Evolutionary conservation across 208 protist species (phyloP), one percentile per base, ranked within the genome.

Genomic region (Willaertia magna): DNA sequence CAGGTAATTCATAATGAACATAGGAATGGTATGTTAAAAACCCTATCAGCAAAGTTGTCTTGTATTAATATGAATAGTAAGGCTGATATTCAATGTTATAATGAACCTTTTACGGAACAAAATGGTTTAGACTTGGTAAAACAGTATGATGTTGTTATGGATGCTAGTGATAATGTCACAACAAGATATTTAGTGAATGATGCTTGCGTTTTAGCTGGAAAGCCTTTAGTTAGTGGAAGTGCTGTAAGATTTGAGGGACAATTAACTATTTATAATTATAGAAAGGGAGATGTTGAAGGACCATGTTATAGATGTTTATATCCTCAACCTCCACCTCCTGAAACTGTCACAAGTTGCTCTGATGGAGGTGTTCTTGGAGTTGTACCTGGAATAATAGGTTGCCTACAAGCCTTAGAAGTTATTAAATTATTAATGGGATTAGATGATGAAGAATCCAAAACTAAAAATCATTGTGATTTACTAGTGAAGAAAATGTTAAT

Each of bases 261-360:
- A 90, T 88, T 98, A 4, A 93, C 93, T 22, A 94, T 97, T 3
- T 97, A 95, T 90, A 91, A 91, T 75, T 92, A 91, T 87, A 81
- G 47, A n/a, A 51, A 12, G 6, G 26, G n/a, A 87, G 22, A 79
- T 20, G 12, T 18, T 51, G 51, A 67, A 42, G 43, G 59, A 34
- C 95, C 95, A 34, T 97, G 96, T 90, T 97, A 97, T 84, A 94
- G 96, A 75, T 98, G 96, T 84, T 83, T 97, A 39, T 97, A 96
- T 79, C 95, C 96, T 14, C 44, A 88, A 16, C 94, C 95, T 18
- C 95, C 95, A 14, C 94, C 94, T 26, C 43, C 89, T 2, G 91
- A 84, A 4, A 91, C 92, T 12, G 94, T 97, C 30, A 93, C 93
- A 0, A 96, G 90, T 86, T 98, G 96, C 90, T 93, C 93, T 48